Conservation (phyloP, 192 early-diverging fungal genomes). For the Podila minutissima region DNA sequence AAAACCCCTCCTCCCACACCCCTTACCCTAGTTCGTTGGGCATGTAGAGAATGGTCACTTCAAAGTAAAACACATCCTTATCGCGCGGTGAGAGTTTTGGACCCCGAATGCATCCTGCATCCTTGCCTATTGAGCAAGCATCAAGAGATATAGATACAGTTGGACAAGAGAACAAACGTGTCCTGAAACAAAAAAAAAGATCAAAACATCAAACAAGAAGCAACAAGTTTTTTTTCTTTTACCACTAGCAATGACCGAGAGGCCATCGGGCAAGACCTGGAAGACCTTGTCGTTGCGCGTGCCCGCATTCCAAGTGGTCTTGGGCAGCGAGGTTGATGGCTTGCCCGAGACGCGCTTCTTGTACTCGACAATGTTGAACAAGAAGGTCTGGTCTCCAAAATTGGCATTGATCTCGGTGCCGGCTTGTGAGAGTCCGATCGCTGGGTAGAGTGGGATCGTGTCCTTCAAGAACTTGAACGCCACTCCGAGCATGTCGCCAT, state of each 20-base stretch:
- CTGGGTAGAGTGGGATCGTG: conserved; percentile 42
- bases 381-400: conserved; percentile 50
- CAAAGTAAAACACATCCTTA: conserved; percentile 50
- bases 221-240: not conserved
- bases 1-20: too few relatives aligned
- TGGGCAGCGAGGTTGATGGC: not conserved
- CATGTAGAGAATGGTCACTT: conserved; percentile 41
- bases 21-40: conserved; percentile 34
- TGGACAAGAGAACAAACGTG: not conserved
- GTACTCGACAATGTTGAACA: conserved; percentile 46
- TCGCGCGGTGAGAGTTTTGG: conserved; percentile 48
- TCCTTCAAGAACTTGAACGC: conserved; percentile 45
- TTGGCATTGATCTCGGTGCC: conserved; percentile 51
- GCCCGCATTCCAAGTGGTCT: conserved; percentile 37
- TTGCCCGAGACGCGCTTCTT: conserved; percentile 41
- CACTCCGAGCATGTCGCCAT: conserved; percentile 39
- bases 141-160: not conserved
- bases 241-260: conserved; percentile 42
- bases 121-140: conserved; percentile 13
- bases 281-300: conserved; percentile 30
- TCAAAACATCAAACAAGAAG: not conserved
- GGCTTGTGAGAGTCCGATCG: conserved; percentile 45
- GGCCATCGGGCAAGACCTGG: conserved; percentile 22
- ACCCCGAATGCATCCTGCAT: conserved; percentile 42
- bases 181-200: not conserved